These are phyloP conservation scores for Entoloma clypeatum DNA, from an alignment of 1,284 basidiomycete species.

Conservation along the genomic window DNA sequence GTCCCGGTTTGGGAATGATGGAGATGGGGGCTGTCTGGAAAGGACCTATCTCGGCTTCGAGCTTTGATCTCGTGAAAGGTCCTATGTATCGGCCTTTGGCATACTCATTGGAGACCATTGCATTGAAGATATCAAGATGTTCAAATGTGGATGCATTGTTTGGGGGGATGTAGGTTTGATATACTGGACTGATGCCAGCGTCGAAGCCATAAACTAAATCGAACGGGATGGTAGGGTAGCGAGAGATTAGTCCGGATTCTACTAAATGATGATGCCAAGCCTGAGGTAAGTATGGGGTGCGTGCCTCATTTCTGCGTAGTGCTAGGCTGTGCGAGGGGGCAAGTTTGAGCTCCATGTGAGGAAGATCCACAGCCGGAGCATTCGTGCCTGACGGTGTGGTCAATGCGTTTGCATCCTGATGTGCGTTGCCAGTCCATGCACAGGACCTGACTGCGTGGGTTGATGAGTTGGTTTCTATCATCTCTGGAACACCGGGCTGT, in stretches of 20 bases:
- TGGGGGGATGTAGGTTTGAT: no score
- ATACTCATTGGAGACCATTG: no score
- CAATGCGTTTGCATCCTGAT: neutral
- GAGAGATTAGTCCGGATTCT: no score
- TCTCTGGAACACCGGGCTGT: neutral
- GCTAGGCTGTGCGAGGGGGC: no score
- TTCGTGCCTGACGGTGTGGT: conserved; percentile 1
- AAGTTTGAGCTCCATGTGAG: conserved; percentile 1
- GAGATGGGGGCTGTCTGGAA: conserved; percentile 39
- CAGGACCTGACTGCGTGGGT: conserved; percentile 2
- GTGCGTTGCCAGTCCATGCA: conserved; percentile 2
- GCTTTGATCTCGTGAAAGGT: conserved; percentile 21
- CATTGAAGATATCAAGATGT: no score
- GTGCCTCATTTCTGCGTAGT: no score
- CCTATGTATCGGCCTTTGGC: conserved; percentile 28
- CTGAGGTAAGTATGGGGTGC: no score
- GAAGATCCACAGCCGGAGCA: conserved; percentile 1
- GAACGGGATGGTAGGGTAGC: no score
- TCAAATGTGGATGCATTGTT: no score
- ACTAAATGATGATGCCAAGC: no score
- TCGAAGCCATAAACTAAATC: no score
- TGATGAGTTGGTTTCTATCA: neutral
- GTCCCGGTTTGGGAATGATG: conserved; percentile 30
- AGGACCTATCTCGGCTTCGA: conserved; percentile 31
- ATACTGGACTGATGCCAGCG: no score